Conservation (phyloP, 441 rosid species). For the Omphalea diandra region DNA sequence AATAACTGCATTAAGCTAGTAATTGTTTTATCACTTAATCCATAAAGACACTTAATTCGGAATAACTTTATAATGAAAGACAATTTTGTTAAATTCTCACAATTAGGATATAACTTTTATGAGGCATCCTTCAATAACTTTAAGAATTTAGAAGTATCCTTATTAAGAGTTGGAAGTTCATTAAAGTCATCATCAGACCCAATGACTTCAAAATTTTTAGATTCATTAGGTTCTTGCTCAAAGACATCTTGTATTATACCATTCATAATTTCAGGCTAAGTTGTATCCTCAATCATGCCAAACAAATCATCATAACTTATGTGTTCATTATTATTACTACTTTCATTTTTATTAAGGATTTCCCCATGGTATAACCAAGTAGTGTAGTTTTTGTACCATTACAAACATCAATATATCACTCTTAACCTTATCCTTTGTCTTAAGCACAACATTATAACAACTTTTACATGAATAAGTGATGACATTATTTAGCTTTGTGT, state of each 20-base stretch:
- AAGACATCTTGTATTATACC: background rate
- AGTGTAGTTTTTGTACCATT: background rate
- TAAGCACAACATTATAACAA: background rate
- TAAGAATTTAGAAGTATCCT: background rate
- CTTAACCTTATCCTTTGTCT: background rate
- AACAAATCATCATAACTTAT: background rate
- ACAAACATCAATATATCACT: background rate
- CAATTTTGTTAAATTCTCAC: background rate
- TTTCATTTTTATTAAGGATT: background rate
- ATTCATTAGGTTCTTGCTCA: background rate
- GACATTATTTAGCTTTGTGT: background rate
- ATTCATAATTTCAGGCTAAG: background rate
- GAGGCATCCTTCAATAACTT: background rate
- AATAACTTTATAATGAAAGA: background rate
- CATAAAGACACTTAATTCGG: background rate
- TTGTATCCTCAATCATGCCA: background rate
- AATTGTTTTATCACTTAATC: background rate
- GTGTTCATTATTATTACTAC: background rate
- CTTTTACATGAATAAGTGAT: background rate
- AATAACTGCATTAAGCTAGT: background rate
- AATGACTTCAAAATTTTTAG: background rate
- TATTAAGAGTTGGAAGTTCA: no score
- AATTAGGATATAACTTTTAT: background rate
- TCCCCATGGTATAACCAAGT: slow-evolving; percentile 4
- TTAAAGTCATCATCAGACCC: background rate